These are phyloP conservation scores for Glaciozyma antarctica DNA, from an alignment of 768 basidiomycete species.

Conservation along the genomic window DNA sequence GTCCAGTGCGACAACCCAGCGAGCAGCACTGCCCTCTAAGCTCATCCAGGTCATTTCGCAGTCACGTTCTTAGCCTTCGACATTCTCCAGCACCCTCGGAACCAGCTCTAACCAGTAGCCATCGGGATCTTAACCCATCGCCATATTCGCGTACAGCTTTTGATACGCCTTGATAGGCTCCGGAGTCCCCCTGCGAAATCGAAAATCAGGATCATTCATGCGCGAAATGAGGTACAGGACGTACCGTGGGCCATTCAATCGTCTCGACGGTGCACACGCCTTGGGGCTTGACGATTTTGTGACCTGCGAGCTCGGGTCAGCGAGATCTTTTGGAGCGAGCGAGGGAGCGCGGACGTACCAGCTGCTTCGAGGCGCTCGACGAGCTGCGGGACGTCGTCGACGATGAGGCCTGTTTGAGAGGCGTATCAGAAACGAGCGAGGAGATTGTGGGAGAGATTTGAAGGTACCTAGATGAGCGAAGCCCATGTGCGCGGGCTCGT, in stretches of 20 bases:
- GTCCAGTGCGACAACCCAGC: too few species aligned
- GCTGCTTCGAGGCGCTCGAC: constrained; percentile 14
- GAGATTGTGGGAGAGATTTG: not conserved
- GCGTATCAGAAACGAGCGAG: too few species aligned
- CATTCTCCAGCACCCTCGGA: not conserved
- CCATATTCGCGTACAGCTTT: constrained; percentile 20
- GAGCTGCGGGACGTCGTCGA: constrained; percentile 24
- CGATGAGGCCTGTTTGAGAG: constrained; percentile 8
- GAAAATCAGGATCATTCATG: too few species aligned
- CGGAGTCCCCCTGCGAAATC: constrained; percentile 21
- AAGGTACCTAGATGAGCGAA: constrained; percentile 21
- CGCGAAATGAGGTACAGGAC: too few species aligned
- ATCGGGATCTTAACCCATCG: constrained; percentile 16
- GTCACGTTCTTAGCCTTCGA: not conserved
- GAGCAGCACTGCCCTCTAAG: too few species aligned
- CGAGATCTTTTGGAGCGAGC: too few species aligned
- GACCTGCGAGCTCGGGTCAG: not conserved
- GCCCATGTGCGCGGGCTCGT: constrained; percentile 7
- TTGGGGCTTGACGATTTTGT: constrained; percentile 26
- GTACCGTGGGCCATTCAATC: constrained; percentile 18
- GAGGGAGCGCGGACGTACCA: not conserved
- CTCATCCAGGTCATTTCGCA: too few species aligned
- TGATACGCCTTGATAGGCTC: constrained; percentile 26
- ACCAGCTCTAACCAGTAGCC: constrained; percentile 13
- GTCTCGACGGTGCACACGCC: constrained; percentile 17